phyloP scores from a whole-genome alignment of 768 basidiomycete species.

The Trametes maxima region DNA sequence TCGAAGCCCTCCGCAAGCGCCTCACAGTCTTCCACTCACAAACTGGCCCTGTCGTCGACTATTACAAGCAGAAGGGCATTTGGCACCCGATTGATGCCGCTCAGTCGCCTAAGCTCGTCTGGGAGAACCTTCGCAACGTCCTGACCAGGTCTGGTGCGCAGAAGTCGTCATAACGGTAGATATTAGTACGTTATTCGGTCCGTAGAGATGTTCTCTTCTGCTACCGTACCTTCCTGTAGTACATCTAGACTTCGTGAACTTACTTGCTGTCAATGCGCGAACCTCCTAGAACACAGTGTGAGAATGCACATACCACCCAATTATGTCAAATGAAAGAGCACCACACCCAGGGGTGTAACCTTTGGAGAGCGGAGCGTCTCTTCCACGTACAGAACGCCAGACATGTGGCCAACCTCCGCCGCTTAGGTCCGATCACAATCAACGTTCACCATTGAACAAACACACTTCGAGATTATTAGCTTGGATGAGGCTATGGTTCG shows the following conservation, averaged over 20 bases:
- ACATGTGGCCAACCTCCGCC: too few relatives aligned
- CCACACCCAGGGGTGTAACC: too few relatives aligned
- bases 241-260: slow-evolving; percentile 5
- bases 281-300: too few relatives aligned
- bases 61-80: slow-evolving; percentile 90
- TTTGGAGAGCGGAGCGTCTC: too few relatives aligned
- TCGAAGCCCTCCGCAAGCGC: slow-evolving; percentile 90
- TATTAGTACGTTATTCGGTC: slow-evolving; percentile 10
- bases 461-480: too few relatives aligned
- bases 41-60: slow-evolving; percentile 94
- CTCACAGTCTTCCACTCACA: slow-evolving; percentile 88
- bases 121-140: slow-evolving; percentile 75
- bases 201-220: slow-evolving; percentile 10
- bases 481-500: too few relatives aligned
- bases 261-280: neutral
- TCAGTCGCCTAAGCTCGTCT: slow-evolving; percentile 89
- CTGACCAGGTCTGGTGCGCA: slow-evolving; percentile 42
- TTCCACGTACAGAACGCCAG: too few relatives aligned
- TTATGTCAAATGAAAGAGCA: too few relatives aligned
- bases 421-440: too few relatives aligned
- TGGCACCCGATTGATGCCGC: slow-evolving; percentile 94
- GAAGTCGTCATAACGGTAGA: slow-evolving; percentile 13
- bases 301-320: too few relatives aligned
- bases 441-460: too few relatives aligned
- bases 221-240: slow-evolving; percentile 20